Conservation (phyloP, 2,329 filamentous ascomycete genomes). For the Thelonectria rubi region DNA sequence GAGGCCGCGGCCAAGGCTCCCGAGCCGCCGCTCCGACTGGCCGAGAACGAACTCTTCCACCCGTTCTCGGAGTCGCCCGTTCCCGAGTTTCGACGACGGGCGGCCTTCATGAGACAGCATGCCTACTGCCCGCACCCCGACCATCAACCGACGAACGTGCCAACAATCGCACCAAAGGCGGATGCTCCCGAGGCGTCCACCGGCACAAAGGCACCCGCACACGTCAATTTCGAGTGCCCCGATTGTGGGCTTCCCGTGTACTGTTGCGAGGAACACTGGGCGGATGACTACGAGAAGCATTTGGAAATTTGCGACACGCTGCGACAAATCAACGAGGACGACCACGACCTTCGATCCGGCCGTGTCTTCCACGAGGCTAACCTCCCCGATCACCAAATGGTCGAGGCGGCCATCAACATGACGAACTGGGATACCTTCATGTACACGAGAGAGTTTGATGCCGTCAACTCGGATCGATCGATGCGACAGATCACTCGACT, state of each 20-base stretch:
- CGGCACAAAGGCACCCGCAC: conserved; percentile 72
- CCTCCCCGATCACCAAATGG: conserved; percentile 88
- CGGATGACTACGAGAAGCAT: conserved; percentile 93
- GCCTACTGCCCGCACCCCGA: conserved; percentile 92
- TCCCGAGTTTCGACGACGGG: conserved; percentile 85
- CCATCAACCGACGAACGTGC: conserved; percentile 78
- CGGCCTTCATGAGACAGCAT: conserved; percentile 91
- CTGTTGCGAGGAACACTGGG: conserved; percentile 95
- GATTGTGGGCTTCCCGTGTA: conserved; percentile 95
- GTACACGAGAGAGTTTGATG: conserved; percentile 90
- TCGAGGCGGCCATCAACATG: conserved; percentile 95
- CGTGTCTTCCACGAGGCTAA: conserved; percentile 94
- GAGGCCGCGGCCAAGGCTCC: conserved; percentile 43
- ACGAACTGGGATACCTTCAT: conserved; percentile 98
- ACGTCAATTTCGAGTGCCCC: conserved; percentile 93
- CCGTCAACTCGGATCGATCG: conserved; percentile 87
- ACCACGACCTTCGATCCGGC: conserved; percentile 91
- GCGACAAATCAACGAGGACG: conserved; percentile 95
- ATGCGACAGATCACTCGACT: conserved; percentile 94
- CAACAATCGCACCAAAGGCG: conserved; percentile 70
- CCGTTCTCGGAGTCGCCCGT: conserved; percentile 89
- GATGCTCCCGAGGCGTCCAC: conserved; percentile 66
- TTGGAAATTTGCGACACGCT: conserved; percentile 91
- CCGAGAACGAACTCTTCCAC: conserved; percentile 89
- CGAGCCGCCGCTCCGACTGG: conserved; percentile 54